phyloP scores from a whole-genome alignment of 106 monocot species.

The Vanilla planifolia region DNA sequence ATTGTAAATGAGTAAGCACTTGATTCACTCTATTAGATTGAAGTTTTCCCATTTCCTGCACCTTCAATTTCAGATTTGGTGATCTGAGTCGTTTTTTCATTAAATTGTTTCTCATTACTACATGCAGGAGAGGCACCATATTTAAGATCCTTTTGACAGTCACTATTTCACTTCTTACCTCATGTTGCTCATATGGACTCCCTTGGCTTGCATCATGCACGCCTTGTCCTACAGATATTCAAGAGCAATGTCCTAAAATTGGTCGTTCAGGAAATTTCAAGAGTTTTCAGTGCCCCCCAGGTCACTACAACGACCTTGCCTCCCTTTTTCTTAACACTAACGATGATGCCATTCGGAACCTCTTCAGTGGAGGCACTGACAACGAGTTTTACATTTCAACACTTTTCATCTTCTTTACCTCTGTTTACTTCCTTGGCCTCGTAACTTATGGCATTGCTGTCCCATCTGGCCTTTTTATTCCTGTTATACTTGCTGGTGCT shows the following conservation, averaged over 20 bases:
- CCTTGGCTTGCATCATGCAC: conserved; percentile 73
- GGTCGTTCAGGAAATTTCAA: conserved; percentile 71
- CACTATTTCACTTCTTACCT: conserved; percentile 64
- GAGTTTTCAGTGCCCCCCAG: conserved; percentile 73
- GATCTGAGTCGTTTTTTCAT: no score
- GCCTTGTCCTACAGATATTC: conserved; percentile 44
- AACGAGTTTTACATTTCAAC: conserved; percentile 51
- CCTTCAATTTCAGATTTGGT: no score
- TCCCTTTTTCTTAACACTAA: conserved; percentile 83
- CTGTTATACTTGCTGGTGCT: conserved; percentile 79
- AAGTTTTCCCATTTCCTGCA: no score
- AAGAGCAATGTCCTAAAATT: conserved; percentile 55
- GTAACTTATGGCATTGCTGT: conserved; percentile 79
- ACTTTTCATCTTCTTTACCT: conserved; percentile 54
- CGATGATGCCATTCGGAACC: conserved; percentile 76
- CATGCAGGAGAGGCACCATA: conserved; percentile 62
- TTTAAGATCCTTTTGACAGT: conserved; percentile 66
- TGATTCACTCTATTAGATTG: neutral
- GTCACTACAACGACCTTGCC: conserved; percentile 84
- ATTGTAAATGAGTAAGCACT: conserved; percentile 77
- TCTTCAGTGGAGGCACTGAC: conserved; percentile 55
- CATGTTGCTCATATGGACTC: conserved; percentile 65
- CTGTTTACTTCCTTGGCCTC: conserved; percentile 64
- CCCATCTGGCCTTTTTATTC: conserved; percentile 90
- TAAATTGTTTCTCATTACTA: no score